Base-by-base conservation (phyloP, 2,329 filamentous ascomycete species). In the Pyrenophora seminiperda region DNA sequence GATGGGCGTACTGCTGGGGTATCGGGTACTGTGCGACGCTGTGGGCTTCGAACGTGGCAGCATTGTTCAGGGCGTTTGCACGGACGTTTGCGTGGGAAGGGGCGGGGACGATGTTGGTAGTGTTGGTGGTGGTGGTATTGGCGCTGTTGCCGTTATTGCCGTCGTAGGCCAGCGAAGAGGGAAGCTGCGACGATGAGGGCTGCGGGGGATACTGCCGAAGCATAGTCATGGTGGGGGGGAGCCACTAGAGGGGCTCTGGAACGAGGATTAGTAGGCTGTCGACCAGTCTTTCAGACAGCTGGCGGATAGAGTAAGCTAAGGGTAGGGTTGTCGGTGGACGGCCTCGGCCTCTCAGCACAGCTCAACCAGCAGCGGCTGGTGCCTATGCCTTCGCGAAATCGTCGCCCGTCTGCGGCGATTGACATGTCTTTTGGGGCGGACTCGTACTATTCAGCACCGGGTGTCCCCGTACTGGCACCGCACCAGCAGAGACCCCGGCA, bases 361-460 rank as follows among this genome's bases (percentile, higher is more conserved):
- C 60, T 66, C 70, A 67, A 73, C 67, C 67, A 64, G 66, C 69
- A 72, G 63, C 61, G 67, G 65, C 68, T 62, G 61, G 70, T 74
- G 68, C 72, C 72, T 71, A 74, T 73, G 71, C 71, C 72, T 74
- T 72, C 71, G 70, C 72, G 71, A 65, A 69, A 64, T 73, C 63
- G 66, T 70, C 66, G 66, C 58, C 61, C 58, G 63, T 63, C 65
- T 68, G 59, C 64, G 66, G 57, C 66, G 57, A 66, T 67, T 69
- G 65, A 69, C 72, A 74, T 74, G 57, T 73, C 72, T 68, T 61
- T 65, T 50, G 38, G 44, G 48, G 41, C 44, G 40, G 45, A 41
- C 33, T 47, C 38, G 29, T 50, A 39, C 36, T 19, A 34, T 33
- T 47, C 48, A 50, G 47, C 58, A 49, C 59, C 53, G 57, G 59